Evolutionary conservation across 1,284 basidiomycete species (phyloP).

Genomic region (Puccinia triticina): DNA sequence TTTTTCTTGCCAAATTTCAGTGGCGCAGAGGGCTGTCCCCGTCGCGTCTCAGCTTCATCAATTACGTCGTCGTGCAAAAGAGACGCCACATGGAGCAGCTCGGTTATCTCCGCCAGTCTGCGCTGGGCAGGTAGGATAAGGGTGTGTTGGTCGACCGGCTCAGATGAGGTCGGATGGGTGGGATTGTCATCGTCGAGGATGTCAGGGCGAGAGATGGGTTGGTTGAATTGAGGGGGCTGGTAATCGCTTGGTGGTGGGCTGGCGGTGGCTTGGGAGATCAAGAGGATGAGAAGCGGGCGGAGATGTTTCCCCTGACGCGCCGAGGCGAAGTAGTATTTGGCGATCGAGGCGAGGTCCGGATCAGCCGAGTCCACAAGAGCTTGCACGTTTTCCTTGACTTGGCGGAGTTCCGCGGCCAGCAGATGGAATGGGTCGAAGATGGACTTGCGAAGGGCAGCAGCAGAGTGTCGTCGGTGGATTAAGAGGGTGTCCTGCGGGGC

Average conservation of each 20-base stretch:
- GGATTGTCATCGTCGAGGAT: too few species aligned
- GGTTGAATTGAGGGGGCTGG: not conserved
- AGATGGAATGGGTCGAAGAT: conserved; percentile 69
- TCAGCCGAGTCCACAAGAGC: conserved; percentile 83
- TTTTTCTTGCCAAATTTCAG: too few species aligned
- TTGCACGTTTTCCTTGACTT: conserved; percentile 75
- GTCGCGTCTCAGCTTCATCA: conserved; percentile 74
- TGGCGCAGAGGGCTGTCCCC: too few species aligned
- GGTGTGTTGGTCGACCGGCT: not conserved
- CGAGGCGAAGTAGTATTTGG: conserved; percentile 86
- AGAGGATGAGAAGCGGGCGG: conserved; percentile 83
- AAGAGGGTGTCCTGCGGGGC: too few species aligned
- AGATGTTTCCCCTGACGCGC: conserved; percentile 76
- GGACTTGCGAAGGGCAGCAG: too few species aligned
- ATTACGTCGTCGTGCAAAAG: conserved; percentile 95
- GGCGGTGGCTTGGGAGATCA: conserved; percentile 90
- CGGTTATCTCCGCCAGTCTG: conserved; percentile 90
- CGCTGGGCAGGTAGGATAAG: conserved; percentile 78
- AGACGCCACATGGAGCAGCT: conserved; percentile 98
- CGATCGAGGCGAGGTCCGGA: conserved; percentile 81
- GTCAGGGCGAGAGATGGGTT: too few species aligned
- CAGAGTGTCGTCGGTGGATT: too few species aligned
- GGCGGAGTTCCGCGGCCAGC: conserved; percentile 73
- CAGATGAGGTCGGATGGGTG: too few species aligned
- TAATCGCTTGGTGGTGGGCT: not conserved